phyloP scores from a whole-genome alignment of 2,329 filamentous ascomycete genomes.

The Allantophomopsis lycopodina region DNA sequence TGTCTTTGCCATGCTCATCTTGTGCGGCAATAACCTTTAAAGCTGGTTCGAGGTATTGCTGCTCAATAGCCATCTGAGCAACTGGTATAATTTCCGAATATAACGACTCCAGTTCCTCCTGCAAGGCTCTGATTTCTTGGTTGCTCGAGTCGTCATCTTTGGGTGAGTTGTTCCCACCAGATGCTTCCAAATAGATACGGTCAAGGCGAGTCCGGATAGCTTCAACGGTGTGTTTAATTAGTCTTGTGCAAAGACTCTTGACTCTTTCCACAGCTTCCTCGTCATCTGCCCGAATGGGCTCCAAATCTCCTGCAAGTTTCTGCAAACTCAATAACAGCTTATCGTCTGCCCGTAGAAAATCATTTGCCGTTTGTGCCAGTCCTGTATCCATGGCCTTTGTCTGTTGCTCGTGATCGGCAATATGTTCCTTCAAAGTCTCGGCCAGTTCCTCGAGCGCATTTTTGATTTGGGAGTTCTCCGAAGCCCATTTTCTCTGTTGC shows the following conservation, averaged over 20 bases:
- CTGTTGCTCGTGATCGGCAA: conserved; percentile 37
- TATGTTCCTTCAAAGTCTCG: conserved; percentile 29
- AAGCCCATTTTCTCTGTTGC: conserved; percentile 23
- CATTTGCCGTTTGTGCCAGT: conserved; percentile 33
- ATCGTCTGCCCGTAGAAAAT: conserved; percentile 45
- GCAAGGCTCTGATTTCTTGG: conserved; percentile 33
- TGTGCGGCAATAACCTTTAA: conserved; percentile 28
- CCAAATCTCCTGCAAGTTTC: conserved; percentile 49
- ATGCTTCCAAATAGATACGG: conserved; percentile 36
- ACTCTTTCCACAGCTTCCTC: conserved; percentile 39
- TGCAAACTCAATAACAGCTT: conserved; percentile 50
- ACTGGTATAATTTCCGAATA: conserved; percentile 57
- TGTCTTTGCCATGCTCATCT: conserved; percentile 27
- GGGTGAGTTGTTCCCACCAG: conserved; percentile 14
- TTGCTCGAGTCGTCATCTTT: conserved; percentile 4
- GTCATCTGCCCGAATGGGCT: conserved; percentile 35
- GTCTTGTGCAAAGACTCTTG: conserved; percentile 41
- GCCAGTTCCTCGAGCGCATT: conserved; percentile 33
- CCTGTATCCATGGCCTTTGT: conserved; percentile 26
- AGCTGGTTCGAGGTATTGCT: conserved; percentile 51
- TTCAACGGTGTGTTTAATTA: conserved; percentile 44
- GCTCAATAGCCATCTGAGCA: conserved; percentile 56
- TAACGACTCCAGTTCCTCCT: conserved; percentile 54
- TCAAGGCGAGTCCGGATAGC: conserved; percentile 38
- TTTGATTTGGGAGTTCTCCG: conserved; percentile 26